Conservation (phyloP, 148 eudicot genomes). For the Euryodendron excelsum region DNA sequence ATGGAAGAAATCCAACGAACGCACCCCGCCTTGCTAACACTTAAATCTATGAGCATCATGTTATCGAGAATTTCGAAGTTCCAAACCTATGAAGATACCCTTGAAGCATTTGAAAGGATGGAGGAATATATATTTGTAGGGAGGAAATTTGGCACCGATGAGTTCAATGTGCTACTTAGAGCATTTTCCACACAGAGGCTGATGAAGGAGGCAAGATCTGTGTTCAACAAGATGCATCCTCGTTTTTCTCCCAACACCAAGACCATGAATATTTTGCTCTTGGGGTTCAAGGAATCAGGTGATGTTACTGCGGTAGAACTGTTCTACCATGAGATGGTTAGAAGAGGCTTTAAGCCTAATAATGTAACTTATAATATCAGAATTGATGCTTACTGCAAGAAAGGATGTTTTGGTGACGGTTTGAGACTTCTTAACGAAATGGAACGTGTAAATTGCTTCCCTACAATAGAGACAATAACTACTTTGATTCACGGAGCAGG, state of each 20-base stretch:
- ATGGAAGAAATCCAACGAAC: conserved; percentile 50
- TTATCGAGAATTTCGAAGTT: conserved; percentile 72
- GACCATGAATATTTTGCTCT: conserved; percentile 87
- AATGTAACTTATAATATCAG: conserved; percentile 69
- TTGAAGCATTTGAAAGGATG: conserved; percentile 80
- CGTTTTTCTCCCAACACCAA: conserved; percentile 61
- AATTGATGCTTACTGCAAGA: conserved; percentile 84
- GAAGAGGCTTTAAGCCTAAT: conserved; percentile 80
- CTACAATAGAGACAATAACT: conserved; percentile 68
- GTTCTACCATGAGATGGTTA: conserved; percentile 84
- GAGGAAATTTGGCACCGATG: conserved; percentile 64
- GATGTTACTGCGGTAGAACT: conserved; percentile 74
- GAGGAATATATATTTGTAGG: conserved; percentile 53
- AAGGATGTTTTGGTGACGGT: conserved; percentile 60
- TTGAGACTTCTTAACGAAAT: conserved; percentile 70
- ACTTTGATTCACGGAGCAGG: conserved; percentile 95
- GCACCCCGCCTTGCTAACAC: conserved; percentile 59
- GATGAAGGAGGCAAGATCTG: conserved; percentile 85
- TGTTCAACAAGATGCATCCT: conserved; percentile 58
- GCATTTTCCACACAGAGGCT: conserved; percentile 79
- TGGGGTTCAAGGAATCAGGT: conserved; percentile 86
- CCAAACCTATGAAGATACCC: conserved; percentile 67
- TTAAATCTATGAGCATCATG: conserved; percentile 81
- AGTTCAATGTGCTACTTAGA: conserved; percentile 75
- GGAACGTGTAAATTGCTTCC: conserved; percentile 49